Evolutionary conservation across 345 rosid species (phyloP).

Genomic region (Laguncularia racemosa): DNA sequence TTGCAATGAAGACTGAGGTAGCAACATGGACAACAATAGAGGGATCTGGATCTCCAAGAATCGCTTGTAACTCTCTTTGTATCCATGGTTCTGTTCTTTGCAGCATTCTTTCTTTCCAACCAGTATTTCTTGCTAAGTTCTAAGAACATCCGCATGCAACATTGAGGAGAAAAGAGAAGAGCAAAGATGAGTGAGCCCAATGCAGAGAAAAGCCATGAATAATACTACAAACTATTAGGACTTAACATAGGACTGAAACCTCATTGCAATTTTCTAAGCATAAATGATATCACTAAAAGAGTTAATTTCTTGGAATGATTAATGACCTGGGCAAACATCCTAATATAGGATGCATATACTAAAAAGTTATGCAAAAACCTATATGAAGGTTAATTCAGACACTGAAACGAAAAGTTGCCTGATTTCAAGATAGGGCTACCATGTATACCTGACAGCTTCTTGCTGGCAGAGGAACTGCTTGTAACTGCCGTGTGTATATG

Average conservation of each 20-base stretch:
- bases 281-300: too few species aligned
- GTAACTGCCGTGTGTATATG: slow-evolving; percentile 30
- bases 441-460: slow-evolving; percentile 25
- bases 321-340: too few species aligned
- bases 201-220: too few species aligned
- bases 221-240: too few species aligned
- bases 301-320: too few species aligned
- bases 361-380: too few species aligned
- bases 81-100: slow-evolving; percentile 67
- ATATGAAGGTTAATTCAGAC: not conserved
- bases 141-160: not conserved
- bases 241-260: too few species aligned
- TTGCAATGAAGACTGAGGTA: slow-evolving; percentile 40
- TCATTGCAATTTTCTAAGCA: too few species aligned
- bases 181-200: not conserved
- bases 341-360: too few species aligned
- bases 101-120: slow-evolving; percentile 23
- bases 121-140: slow-evolving; percentile 24
- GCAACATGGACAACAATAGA: slow-evolving; percentile 61
- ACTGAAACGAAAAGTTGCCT: not conserved
- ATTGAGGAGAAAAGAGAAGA: not conserved
- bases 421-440: not conserved
- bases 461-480: slow-evolving; percentile 41
- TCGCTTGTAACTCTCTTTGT: slow-evolving; percentile 58
- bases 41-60: slow-evolving; percentile 66